A percentile compares a stretch with the other conserved stretches of the same genome.
phyloP scores from a whole-genome alignment of 768 basidiomycete genomes.

The Podaxis carcinomalis region DNA sequence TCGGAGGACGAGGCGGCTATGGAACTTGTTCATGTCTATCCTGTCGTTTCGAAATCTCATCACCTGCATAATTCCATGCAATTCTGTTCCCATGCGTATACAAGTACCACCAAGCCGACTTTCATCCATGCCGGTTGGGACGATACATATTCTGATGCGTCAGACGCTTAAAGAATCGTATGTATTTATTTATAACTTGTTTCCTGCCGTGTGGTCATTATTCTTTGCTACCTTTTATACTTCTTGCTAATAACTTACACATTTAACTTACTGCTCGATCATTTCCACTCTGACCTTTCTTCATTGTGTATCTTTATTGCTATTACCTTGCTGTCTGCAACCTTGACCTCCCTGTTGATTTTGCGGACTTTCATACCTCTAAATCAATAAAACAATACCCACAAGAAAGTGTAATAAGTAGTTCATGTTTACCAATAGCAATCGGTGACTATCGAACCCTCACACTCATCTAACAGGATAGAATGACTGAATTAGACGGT shows the following conservation, averaged over 20 bases:
- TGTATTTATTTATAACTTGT: background rate
- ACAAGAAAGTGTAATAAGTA: slow-evolving; percentile 10
- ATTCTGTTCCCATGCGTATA: slow-evolving; percentile 3
- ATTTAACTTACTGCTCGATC: slow-evolving; percentile 5
- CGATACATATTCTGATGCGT: slow-evolving; percentile 37
- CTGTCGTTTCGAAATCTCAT: slow-evolving; percentile 16
- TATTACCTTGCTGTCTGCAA: slow-evolving; percentile 10
- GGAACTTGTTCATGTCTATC: slow-evolving; percentile 24
- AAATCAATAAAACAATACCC: slow-evolving; percentile 1
- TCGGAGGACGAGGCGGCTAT: slow-evolving; percentile 19
- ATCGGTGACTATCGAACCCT: background rate
- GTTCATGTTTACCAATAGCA: slow-evolving; percentile 3
- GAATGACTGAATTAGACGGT: background rate
- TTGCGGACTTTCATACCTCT: background rate
- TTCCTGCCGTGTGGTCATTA: background rate
- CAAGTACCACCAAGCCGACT: slow-evolving; percentile 35
- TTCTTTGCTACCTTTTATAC: background rate
- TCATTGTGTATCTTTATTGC: slow-evolving; percentile 16
- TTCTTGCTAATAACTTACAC: slow-evolving; percentile 4
- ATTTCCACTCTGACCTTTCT: background rate
- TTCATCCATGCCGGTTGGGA: slow-evolving; percentile 59
- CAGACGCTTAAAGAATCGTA: slow-evolving; percentile 19
- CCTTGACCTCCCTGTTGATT: background rate
- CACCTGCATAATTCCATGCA: slow-evolving; percentile 6
- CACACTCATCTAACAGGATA: background rate